Base-by-base conservation (phyloP, 331 rosid genomes). In the Saraca asoca region DNA sequence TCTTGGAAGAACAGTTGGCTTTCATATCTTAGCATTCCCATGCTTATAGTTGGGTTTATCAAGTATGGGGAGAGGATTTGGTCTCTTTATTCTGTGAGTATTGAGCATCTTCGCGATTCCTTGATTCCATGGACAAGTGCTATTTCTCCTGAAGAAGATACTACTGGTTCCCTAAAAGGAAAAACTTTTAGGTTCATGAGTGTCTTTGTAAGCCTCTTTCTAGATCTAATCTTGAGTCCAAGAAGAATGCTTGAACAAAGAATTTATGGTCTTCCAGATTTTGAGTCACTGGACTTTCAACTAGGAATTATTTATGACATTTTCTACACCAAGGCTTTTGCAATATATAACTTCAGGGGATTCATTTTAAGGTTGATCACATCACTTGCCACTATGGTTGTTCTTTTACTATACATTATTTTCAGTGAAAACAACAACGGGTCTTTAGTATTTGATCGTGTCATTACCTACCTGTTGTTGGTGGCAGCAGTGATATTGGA, bases 281-380 rank as follows among this genome's bases (percentile, higher is more conserved):
- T 50, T 13, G 12, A 6, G 14, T 2, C 7, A 7, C 12, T 49
- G 9, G 45, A 49, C 12, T 2, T 1, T 1, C 18, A 34, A 12
- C 70, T 34, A 12, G 50, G 50, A 17, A 49, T 11, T 0, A 35
- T 5, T 0, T 52, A 52, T 13, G 71, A 66, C 5, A 12, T 24
- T 12, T 67, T 67, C 7, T 67, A 52, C 37, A 67, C 72, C 10
- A 67, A 67, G 42, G 61, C 62, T 17, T 11, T 16, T n/a, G 38
- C 14, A 5, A 19, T 8, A 34, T 8, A 37, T 12, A 17, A 13
- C 4, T 1, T 0, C 7, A 38, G 53, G 71, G 71, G 71, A 5
- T 19, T 3, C 31, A 66, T 52, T 12, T 41, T 13, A 6, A 41
- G 53, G 10, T 24, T 67, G 9, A 13, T 41, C 39, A 60, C 50